Conservation (phyloP, 768 basidiomycete genomes). For the Mycena vulgaris region DNA sequence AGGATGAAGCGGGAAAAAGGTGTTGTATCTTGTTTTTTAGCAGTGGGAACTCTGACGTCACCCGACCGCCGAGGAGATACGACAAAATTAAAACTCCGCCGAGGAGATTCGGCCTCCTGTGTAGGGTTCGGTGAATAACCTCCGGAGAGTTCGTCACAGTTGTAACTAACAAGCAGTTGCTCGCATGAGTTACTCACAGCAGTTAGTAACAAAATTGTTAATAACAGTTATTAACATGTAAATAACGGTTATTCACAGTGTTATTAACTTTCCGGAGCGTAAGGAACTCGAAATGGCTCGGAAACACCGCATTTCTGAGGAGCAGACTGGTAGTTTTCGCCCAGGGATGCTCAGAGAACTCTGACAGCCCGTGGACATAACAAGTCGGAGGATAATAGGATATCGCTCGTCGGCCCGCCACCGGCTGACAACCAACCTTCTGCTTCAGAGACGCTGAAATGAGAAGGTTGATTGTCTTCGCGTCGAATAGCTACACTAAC, state of each 20-base stretch:
- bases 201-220: constrained; percentile 1
- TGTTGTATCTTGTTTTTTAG: no score
- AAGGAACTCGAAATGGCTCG: not conserved
- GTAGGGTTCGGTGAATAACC: not conserved
- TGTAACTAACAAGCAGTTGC: not conserved
- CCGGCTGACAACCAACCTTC: no score
- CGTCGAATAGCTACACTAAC: no score
- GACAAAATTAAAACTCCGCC: no score
- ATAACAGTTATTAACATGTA: not conserved
- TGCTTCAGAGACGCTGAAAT: no score
- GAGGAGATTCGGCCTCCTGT: no score
- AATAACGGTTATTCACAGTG: not conserved
- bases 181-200: not conserved
- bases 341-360: not conserved
- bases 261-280: not conserved
- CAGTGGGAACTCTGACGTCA: no score
- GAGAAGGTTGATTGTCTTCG: no score
- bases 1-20: no score
- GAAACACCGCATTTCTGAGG: not conserved
- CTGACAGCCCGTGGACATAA: not conserved
- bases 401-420: no score
- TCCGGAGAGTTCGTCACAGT: not conserved
- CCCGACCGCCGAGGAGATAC: no score
- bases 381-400: no score
- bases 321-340: not conserved